Base-by-base conservation (phyloP, 495 filamentous ascomycete genomes). In the Hypoxylon rickii region DNA sequence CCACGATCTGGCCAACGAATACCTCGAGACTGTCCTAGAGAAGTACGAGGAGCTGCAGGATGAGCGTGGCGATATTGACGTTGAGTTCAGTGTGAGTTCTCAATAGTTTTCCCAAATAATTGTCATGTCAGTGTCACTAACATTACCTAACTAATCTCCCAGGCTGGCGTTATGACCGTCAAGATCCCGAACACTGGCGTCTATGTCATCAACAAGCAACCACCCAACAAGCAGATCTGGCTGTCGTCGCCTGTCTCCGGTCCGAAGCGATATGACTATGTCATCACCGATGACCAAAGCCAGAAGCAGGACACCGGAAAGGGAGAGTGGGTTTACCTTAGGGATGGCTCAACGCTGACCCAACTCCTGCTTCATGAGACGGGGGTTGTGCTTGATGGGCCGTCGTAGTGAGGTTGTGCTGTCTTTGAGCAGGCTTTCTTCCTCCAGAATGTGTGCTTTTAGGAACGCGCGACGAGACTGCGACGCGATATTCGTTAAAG, bases 221-320 rank as follows among this genome's bases (percentile, higher is more conserved):
- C 94, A 0, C 90, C 92, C 15, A 97, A 96, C 78, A 90, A 87
- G 75, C 94, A 98, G 70, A 93, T 98, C 65, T 98, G 95, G 94
- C 84, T 98, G 19, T 91, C 89, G 26, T 96, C 91, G 15, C 94
- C 94, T 3, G 78, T 88, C 38, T 88, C 88, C n/a, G 94, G 94
- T 0, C 95, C 95, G 1, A 96, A 96, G 72, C 83, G 90, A 41
- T 97, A 86, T 72, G 90, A 97, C 65, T 97, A 88, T 79, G 87
- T 95, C 18, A 63, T 89, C 18, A 55, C 83, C 24, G 89, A 92
- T 52, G 77, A 79, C 38, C 85, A 88, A 74, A 77, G 87, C 42
- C 78, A 89, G 59, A 92, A 92, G 74, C 84, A 90, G 67, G 87
- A 85, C 21, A 85, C 80, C 0, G 83, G 85, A 5, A 56, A 53